These are phyloP conservation scores for Fusarium veterinarium DNA, from an alignment of 2,329 filamentous ascomycete genomes.

Conservation along the genomic window DNA sequence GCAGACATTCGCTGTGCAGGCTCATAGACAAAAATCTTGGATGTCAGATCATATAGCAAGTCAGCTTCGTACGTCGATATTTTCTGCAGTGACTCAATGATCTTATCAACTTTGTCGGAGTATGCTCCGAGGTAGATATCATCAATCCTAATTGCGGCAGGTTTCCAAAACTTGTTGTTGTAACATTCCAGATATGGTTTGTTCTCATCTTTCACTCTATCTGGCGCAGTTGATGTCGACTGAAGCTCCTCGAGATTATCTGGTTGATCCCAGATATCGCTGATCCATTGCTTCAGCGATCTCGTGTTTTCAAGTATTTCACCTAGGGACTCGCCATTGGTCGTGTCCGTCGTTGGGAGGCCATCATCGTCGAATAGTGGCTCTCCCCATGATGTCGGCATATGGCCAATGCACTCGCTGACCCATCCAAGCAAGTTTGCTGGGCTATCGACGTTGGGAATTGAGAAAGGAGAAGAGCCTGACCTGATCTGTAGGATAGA, in stretches of 20 bases:
- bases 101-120: conserved; percentile 7
- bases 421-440: conserved; percentile 6
- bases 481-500: conserved; percentile 15
- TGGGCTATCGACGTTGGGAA: conserved; percentile 1
- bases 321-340: neutral
- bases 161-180: conserved; percentile 20
- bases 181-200: conserved; percentile 14
- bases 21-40: conserved; percentile 24
- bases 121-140: conserved; percentile 9
- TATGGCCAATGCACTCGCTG: conserved; percentile 11
- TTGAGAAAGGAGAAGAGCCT: conserved; percentile 11
- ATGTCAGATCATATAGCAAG: conserved; percentile 19
- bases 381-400: conserved; percentile 6
- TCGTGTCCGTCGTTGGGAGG: neutral
- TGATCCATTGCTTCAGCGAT: neutral
- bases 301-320: neutral
- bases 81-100: conserved; percentile 12
- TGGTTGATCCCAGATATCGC: conserved; percentile 10
- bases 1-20: neutral
- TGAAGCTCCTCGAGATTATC: neutral
- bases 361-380: conserved; percentile 18
- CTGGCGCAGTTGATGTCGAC: neutral
- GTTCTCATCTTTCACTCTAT: neutral
- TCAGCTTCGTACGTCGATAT: conserved; percentile 10
- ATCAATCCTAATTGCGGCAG: conserved; percentile 4